Evolutionary conservation across 805 yeast genomes (phyloP).

Genomic region (Scheffersomyces lignosus): DNA sequence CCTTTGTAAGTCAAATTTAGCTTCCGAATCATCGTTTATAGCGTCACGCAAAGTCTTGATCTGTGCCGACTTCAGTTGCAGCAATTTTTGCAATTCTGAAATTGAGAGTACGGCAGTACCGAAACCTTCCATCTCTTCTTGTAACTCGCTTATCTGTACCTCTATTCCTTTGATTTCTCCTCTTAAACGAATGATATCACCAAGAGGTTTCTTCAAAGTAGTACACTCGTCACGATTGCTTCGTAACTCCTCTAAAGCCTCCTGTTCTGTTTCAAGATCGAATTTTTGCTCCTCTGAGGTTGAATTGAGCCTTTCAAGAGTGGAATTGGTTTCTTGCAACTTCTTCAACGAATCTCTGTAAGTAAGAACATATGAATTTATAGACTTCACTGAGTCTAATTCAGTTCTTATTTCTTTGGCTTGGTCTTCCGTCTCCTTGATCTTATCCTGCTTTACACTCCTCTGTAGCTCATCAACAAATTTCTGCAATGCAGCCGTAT

Average conservation of each 20-base stretch:
- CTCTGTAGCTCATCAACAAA: slow-evolving; percentile 29
- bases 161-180: slow-evolving; percentile 28
- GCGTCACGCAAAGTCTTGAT: slow-evolving; percentile 41
- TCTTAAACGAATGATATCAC: slow-evolving; percentile 33
- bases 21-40: slow-evolving; percentile 31
- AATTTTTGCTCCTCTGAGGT: not conserved
- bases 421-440: slow-evolving; percentile 27
- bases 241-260: slow-evolving; percentile 4
- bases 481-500: slow-evolving; percentile 30
- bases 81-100: slow-evolving; percentile 48
- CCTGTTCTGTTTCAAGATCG: slow-evolving; percentile 4
- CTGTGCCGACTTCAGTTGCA: slow-evolving; percentile 35
- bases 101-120: slow-evolving; percentile 39
- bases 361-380: slow-evolving; percentile 27
- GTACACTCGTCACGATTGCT: slow-evolving; percentile 11
- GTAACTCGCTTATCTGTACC: slow-evolving; percentile 24
- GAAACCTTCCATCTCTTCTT: slow-evolving; percentile 35
- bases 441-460: slow-evolving; percentile 28
- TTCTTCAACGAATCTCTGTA: slow-evolving; percentile 23
- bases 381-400: slow-evolving; percentile 26
- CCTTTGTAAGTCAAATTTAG: slow-evolving; percentile 45
- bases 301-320: not conserved
- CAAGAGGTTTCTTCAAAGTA: slow-evolving; percentile 24
- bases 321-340: slow-evolving; percentile 6
- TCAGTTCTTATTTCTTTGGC: slow-evolving; percentile 32